phyloP scores from a whole-genome alignment of 371 early-diverging fungal species.

The Conidiobolus incongruus region DNA sequence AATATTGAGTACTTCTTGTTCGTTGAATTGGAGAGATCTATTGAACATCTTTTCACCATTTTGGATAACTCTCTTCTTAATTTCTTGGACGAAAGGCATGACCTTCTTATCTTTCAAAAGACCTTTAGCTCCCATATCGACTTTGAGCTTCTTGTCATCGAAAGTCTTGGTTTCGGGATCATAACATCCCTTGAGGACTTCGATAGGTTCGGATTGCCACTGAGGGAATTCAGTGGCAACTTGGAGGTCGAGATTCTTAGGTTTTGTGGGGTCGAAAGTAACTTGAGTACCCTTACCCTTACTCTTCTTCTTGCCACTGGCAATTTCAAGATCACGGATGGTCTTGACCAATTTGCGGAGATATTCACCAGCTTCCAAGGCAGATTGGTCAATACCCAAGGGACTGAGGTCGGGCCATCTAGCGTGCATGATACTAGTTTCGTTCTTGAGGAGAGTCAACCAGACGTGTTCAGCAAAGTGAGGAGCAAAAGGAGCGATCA shows the following conservation, averaged over 20 bases:
- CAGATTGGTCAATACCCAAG: constrained; percentile 25
- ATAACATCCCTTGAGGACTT: constrained; percentile 38
- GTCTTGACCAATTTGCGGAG: constrained; percentile 46
- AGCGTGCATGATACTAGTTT: constrained; percentile 28
- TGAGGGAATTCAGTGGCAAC: constrained; percentile 70
- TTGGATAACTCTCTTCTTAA: constrained; percentile 33
- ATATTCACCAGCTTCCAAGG: constrained; percentile 60
- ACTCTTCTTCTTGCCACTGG: constrained; percentile 53
- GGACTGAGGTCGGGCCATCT: constrained; percentile 38
- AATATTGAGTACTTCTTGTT: constrained; percentile 33
- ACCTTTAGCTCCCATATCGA: constrained; percentile 37
- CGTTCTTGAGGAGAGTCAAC: constrained; percentile 49
- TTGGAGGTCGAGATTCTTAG: constrained; percentile 49
- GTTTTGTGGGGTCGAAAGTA: constrained; percentile 31
- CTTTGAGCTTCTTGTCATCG: constrained; percentile 47
- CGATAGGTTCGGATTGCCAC: constrained; percentile 74
- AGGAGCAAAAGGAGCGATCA: constrained; percentile 72
- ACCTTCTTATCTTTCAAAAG: constrained; percentile 77
- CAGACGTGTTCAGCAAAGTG: constrained; percentile 90
- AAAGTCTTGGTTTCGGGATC: constrained; percentile 28
- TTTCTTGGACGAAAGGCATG: constrained; percentile 78
- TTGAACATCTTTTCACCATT: constrained; percentile 54
- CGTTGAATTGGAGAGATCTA: constrained; percentile 56
- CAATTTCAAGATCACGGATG: constrained; percentile 65
- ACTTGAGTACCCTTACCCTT: constrained; percentile 30